Base-by-base conservation (phyloP, 2,329 filamentous ascomycete genomes). In the Lecanicillium sp. region DNA sequence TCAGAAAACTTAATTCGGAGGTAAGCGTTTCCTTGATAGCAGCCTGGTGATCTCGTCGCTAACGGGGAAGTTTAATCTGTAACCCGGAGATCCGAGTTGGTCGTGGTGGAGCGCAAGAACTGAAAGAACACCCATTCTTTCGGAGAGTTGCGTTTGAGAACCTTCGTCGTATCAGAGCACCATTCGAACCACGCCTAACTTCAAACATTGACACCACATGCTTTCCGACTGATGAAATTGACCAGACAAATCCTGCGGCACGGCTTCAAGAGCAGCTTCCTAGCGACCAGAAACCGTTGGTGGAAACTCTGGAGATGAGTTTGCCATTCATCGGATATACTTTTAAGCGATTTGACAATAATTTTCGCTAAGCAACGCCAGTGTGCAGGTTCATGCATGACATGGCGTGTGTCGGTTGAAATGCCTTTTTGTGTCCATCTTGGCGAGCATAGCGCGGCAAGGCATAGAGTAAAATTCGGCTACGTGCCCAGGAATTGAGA, bases 221-320 rank as follows among this genome's bases (percentile, higher is more conserved):
- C 71, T 98, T 98, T 79, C 92, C 92, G 8, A 95, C 88, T 38
- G 92, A 98, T 57, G 92, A 98, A 63, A 95, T 98, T 56, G 88
- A 94, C 52, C 90, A 96, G 68, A 90, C 88, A 39, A 89, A 95
- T 60, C 94, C 88, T 47, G 87, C 85, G 58, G 85, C 85, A 14
- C 85, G 92, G 62, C 86, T 85, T 36, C 75, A 83, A 46, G 80
- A 83, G 44, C 73, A 80, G 52, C 77, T 78, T 37, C 72, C 73
- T 50, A 67, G 48, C n/a, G 57, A 55, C 29, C n/a, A n/a, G n/a
- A n/a, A n/a, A n/a, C 61, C 62, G 46, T 68, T 73, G 9, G 85
- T 90, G 50, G 85, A 94, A 58, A 82, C 87, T 47, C 87, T 89
- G 4, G 90, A 95, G 65, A 89, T 95, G 78, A 94, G 85, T 65